A percentile compares a stretch with the other conserved stretches of the same genome.
These are phyloP conservation scores for Penicillium sp. DNA, from an alignment of 2,329 filamentous ascomycete species.

Conservation along the genomic window DNA sequence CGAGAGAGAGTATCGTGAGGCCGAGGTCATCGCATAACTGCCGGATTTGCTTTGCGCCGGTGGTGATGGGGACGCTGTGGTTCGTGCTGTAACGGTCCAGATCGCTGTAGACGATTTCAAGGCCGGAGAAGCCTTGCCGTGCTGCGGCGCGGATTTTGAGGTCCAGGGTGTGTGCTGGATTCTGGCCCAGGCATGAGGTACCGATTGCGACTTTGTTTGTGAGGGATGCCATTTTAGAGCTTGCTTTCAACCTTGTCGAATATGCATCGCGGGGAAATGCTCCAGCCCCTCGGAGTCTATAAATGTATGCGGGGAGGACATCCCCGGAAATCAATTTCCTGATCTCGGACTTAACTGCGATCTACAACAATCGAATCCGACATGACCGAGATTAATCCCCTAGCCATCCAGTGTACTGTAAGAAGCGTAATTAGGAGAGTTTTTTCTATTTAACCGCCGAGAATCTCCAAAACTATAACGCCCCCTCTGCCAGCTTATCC, in stretches of 20 bases:
- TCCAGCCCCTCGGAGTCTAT: background rate
- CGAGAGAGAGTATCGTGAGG: slow-evolving; percentile 36
- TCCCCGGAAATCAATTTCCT: slow-evolving; percentile 12
- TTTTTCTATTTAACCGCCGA: background rate
- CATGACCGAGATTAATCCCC: background rate
- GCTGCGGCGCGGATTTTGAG: slow-evolving; percentile 35
- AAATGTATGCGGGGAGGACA: background rate
- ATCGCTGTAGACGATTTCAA: slow-evolving; percentile 41
- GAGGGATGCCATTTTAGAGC: background rate
- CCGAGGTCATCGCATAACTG: slow-evolving; percentile 24
- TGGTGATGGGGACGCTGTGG: slow-evolving; percentile 23
- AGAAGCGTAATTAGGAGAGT: background rate
- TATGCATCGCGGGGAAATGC: background rate
- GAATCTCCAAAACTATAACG: background rate
- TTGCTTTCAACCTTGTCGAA: background rate
- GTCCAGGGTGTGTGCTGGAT: slow-evolving; percentile 36
- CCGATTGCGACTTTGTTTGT: slow-evolving; percentile 37
- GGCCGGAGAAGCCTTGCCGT: slow-evolving; percentile 32
- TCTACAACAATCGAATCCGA: background rate
- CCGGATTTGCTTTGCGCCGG: slow-evolving; percentile 26
- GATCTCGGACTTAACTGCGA: background rate
- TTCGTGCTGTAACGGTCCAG: slow-evolving; percentile 29
- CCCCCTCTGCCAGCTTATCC: slow-evolving; percentile 44
- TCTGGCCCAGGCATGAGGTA: slow-evolving; percentile 36
- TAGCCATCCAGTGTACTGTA: background rate